Evolutionary conservation across 139 green algal genomes (phyloP).

Genomic region (Chlamydomonas sphaeroides): DNA sequence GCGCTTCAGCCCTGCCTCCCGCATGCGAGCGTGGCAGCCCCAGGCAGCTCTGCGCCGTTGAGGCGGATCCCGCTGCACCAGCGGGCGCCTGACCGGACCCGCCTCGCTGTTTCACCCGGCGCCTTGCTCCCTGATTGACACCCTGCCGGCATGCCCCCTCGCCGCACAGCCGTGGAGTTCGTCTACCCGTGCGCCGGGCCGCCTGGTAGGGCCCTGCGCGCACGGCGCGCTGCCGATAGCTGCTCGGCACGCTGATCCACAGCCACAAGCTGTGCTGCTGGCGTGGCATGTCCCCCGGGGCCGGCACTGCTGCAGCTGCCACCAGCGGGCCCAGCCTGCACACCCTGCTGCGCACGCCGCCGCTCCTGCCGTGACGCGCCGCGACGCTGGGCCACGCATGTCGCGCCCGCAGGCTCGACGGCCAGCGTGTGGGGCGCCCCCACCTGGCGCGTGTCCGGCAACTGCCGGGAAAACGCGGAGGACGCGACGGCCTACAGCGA

Average conservation of each 20-base stretch:
- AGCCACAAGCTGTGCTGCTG: background rate
- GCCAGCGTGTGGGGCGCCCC: no score
- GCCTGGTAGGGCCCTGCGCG: no score
- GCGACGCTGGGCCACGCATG: no score
- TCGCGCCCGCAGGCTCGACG: no score
- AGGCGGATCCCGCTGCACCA: background rate
- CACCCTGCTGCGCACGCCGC: no score
- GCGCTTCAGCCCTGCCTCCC: background rate
- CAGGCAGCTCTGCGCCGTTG: background rate
- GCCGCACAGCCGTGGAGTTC: slow-evolving; percentile 6
- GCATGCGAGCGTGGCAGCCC: background rate
- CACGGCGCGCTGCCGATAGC: background rate
- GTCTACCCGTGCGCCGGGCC: slow-evolving; percentile 24
- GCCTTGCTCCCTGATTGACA: background rate
- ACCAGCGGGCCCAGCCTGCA: background rate
- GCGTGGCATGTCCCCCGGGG: background rate
- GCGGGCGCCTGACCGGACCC: no score
- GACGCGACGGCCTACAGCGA: background rate
- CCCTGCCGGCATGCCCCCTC: background rate
- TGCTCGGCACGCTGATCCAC: background rate
- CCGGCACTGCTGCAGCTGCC: background rate
- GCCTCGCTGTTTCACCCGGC: background rate
- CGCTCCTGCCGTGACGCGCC: no score
- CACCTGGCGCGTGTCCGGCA: no score
- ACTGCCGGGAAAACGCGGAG: background rate